Evolutionary conservation across 805 yeast species (phyloP), one percentile per base, ranked within the genome.

Genomic region (Yarrowia keelungensis): DNA sequence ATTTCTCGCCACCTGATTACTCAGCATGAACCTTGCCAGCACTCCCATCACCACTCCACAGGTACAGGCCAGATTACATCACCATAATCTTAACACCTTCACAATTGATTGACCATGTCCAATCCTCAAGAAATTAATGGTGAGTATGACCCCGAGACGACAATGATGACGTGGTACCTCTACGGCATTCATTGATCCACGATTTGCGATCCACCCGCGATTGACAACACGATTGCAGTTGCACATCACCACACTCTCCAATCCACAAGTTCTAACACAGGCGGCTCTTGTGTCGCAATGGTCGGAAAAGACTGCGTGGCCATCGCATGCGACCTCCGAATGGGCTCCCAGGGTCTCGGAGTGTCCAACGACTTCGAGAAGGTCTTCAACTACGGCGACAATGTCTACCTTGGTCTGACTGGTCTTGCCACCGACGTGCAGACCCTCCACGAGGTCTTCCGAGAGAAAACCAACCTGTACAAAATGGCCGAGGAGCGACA

Each of bases 251-350:
- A 11, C 50, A 46, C 32, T 11, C 26, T 8, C 14, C 47, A 16
- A 26, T 26, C 16, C 58, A 8, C 35, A 15, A 9, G 1, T n/a
- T 15, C 65, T 59, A 59, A 51, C 26, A 56, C 69, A 78, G 92
- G 98, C 81, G 99, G 99, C 80, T 85, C 97, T 72, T 97, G 97
- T 66, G 97, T 96, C 42, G 99, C 99, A 72, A 95, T 95, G 99
- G 89, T 89, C 35, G 99, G 99, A 75, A 93, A 96, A 77, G 98
- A 92, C 74, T 95, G 99, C 83, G 93, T 95, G 69, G 99, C 98
- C 39, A 92, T 95, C 75, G 99, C 98, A 3, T 89, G 95, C 74
- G 99, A 95, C 80, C 83, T 95, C 76, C 88, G 98, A 75, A 83
- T 95, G 71, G 99, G 99, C 26, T 87, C 88, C 78, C 99, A 95